A percentile compares a stretch with the other conserved stretches of the same genome.
Conservation (phyloP, 257 asterid species). For the Orobanche coerulescens region DNA sequence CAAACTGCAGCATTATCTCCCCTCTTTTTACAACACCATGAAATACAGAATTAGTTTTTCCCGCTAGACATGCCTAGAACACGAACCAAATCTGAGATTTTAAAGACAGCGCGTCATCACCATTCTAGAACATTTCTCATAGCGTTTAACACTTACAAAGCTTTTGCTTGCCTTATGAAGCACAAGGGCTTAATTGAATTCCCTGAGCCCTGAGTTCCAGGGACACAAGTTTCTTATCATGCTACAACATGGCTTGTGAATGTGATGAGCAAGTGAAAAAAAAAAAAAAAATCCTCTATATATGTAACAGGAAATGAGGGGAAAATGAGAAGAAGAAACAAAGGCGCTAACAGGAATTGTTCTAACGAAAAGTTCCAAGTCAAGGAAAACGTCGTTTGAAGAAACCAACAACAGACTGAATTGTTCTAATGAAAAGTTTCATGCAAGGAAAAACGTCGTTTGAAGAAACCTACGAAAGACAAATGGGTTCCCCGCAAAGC, state of each 20-base stretch:
- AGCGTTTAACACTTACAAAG: not conserved
- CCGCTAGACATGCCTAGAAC: too few species aligned
- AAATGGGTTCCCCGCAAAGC: slow-evolving; percentile 51
- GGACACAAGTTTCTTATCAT: not conserved
- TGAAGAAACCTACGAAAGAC: slow-evolving; percentile 28
- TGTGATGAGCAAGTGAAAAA: not conserved
- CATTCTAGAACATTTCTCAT: not conserved
- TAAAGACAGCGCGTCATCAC: not conserved
- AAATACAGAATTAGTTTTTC: too few species aligned
- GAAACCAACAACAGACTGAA: too few species aligned
- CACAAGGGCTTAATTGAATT: not conserved
- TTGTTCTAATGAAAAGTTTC: slow-evolving; percentile 1
- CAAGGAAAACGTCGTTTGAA: too few species aligned
- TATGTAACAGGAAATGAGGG: not conserved
- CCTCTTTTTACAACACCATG: too few species aligned
- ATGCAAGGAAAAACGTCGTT: not conserved
- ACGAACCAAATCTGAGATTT: too few species aligned
- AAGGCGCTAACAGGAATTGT: too few species aligned
- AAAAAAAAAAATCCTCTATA: too few species aligned
- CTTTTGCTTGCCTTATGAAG: not conserved
- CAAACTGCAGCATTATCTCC: too few species aligned
- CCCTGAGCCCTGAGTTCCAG: not conserved
- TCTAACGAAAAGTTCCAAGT: too few species aligned
- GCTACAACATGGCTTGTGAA: not conserved
- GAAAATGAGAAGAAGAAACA: not conserved